Conservation (phyloP, 2,329 filamentous ascomycete species). For the Nothopassalora personata region DNA sequence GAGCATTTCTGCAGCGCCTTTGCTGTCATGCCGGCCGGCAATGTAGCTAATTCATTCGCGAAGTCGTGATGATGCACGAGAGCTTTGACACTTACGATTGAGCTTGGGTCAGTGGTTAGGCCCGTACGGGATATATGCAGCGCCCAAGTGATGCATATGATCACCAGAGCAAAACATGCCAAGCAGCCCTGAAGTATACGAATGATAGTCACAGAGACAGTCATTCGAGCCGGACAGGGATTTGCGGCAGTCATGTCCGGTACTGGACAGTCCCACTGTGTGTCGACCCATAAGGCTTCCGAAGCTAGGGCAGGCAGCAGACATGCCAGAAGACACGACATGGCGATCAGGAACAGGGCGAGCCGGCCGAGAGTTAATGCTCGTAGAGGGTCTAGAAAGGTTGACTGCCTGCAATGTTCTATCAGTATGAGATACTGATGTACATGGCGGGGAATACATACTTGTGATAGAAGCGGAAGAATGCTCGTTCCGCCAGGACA, state of each 20-base stretch:
- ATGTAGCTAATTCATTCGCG: slow-evolving; percentile 12
- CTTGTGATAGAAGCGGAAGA: slow-evolving; percentile 19
- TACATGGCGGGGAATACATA: background rate
- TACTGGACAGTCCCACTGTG: slow-evolving; percentile 1
- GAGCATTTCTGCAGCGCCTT: background rate
- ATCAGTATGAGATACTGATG: background rate
- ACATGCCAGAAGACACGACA: slow-evolving; percentile 1
- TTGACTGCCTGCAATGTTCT: too few relatives aligned
- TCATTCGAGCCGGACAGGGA: slow-evolving; percentile 9
- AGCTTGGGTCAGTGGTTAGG: slow-evolving; percentile 14
- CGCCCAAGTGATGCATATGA: slow-evolving; percentile 6
- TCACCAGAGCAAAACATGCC: slow-evolving; percentile 9
- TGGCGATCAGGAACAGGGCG: slow-evolving; percentile 1
- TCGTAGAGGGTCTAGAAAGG: background rate
- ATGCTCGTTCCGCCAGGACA: slow-evolving; percentile 10
- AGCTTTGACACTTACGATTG: slow-evolving; percentile 13
- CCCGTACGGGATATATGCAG: slow-evolving; percentile 11
- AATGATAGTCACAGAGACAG: slow-evolving; percentile 8
- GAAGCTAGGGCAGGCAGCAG: slow-evolving; percentile 8
- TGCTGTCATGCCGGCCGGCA: slow-evolving; percentile 6
- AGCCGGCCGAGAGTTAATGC: slow-evolving; percentile 7
- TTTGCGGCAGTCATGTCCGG: background rate
- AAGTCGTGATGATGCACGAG: slow-evolving; percentile 15
- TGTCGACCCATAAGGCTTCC: slow-evolving; percentile 11
- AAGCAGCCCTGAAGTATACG: slow-evolving; percentile 17